Evolutionary conservation across 257 asterid species (phyloP).

Genomic region (Verbena officinalis): DNA sequence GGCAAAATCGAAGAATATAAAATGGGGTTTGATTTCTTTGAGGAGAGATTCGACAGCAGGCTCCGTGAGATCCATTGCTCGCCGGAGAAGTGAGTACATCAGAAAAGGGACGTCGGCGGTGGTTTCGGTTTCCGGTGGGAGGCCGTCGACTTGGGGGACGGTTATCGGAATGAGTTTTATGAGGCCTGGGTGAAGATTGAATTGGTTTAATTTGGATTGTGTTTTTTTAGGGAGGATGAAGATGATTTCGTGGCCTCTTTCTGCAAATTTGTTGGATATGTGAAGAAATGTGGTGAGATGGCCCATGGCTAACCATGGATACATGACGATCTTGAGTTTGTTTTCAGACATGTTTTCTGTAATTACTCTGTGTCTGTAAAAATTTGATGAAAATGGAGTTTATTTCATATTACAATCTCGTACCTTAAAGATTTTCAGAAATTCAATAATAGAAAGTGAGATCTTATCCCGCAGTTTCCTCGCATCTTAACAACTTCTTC

Average conservation of each 20-base stretch:
- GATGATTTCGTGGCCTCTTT: slow-evolving; percentile 47
- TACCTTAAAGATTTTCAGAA: neutral
- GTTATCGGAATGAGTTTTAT: slow-evolving; percentile 38
- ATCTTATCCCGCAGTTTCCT: neutral
- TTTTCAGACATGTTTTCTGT: slow-evolving; percentile 16
- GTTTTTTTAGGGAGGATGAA: slow-evolving; percentile 47
- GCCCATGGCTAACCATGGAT: slow-evolving; percentile 68
- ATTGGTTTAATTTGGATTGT: slow-evolving; percentile 33
- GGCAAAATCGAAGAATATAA: slow-evolving; percentile 50
- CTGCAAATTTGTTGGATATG: slow-evolving; percentile 57
- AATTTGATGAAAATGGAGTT: neutral
- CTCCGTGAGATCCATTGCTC: slow-evolving; percentile 49
- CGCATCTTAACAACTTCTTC: neutral
- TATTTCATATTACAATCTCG: neutral
- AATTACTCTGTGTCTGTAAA: neutral
- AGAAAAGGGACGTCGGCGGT: slow-evolving; percentile 52
- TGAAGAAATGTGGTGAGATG: slow-evolving; percentile 62
- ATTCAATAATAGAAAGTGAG: neutral
- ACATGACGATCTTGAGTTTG: slow-evolving; percentile 43
- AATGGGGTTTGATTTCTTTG: slow-evolving; percentile 32
- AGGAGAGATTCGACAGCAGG: slow-evolving; percentile 36
- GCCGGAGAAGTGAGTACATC: slow-evolving; percentile 38
- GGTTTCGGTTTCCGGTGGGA: slow-evolving; percentile 49
- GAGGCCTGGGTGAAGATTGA: slow-evolving; percentile 42
- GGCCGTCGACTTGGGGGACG: slow-evolving; percentile 47